Evolutionary conservation across 192 early-diverging fungal genomes (phyloP).

Genomic region (Lobosporangium transversale): DNA sequence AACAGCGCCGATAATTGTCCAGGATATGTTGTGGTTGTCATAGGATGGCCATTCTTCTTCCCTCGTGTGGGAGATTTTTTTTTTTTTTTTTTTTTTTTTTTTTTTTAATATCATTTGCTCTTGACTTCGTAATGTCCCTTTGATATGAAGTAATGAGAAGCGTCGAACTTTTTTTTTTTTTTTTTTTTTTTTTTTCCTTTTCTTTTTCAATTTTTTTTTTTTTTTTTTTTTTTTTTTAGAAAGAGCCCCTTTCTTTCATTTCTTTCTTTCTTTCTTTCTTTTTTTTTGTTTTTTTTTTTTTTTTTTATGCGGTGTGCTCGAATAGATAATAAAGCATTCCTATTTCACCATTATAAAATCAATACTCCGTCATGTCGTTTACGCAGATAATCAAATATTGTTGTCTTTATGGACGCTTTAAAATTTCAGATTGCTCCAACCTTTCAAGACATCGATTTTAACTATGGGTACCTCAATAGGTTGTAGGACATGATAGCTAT

Average conservation of each 20-base stretch:
- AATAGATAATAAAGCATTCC: too few relatives aligned
- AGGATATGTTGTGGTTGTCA: neutral
- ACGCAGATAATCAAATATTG: too few relatives aligned
- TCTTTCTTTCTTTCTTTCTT: neutral
- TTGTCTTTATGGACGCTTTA: too few relatives aligned
- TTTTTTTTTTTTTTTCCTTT: slow-evolving; percentile 5
- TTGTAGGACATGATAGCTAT: too few relatives aligned
- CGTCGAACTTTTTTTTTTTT: slow-evolving; percentile 10
- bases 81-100: slow-evolving; percentile 6
- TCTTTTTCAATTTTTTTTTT: slow-evolving; percentile 20
- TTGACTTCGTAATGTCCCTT: neutral
- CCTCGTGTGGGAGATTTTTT: too few relatives aligned
- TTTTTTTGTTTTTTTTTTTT: neutral
- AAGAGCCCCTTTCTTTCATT: neutral
- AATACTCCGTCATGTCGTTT: too few relatives aligned
- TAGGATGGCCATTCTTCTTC: too few relatives aligned
- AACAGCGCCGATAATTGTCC: slow-evolving; percentile 9
- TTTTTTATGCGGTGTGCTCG: too few relatives aligned
- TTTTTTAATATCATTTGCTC: neutral
- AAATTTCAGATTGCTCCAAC: too few relatives aligned
- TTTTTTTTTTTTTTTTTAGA: neutral
- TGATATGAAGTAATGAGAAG: neutral
- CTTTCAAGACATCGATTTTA: too few relatives aligned
- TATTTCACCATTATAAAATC: too few relatives aligned
- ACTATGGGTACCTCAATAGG: too few relatives aligned